These are phyloP conservation scores for Candida montana DNA, from an alignment of 805 yeast species.

Conservation along the genomic window DNA sequence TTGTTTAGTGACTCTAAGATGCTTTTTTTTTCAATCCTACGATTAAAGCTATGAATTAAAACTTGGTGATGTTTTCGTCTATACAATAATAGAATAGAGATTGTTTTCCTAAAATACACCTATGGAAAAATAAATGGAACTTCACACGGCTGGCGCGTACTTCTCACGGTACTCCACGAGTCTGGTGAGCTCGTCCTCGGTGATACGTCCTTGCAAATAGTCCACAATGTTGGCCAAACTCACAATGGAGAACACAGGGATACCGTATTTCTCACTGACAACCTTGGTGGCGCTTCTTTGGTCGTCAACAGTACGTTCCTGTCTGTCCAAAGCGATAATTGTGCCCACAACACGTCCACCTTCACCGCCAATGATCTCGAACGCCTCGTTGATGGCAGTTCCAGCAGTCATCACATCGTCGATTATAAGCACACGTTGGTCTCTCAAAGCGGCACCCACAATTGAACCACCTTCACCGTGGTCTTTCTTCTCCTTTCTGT, in stretches of 20 bases:
- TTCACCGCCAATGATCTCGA: slow-evolving; percentile 63
- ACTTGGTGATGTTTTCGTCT: too few species aligned
- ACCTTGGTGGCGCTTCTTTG: slow-evolving; percentile 75
- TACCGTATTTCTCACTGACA: slow-evolving; percentile 62
- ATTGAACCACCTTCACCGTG: slow-evolving; percentile 98
- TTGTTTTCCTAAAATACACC: too few species aligned
- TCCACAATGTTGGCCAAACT: slow-evolving; percentile 67
- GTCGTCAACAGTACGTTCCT: slow-evolving; percentile 72
- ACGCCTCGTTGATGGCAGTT: slow-evolving; percentile 94
- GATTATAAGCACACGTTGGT: slow-evolving; percentile 73
- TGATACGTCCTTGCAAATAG: slow-evolving; percentile 51
- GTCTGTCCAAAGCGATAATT: slow-evolving; percentile 91
- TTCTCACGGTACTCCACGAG: slow-evolving; percentile 51
- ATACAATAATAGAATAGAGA: too few species aligned
- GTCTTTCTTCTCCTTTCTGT: slow-evolving; percentile 93
- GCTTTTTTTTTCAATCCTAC: too few species aligned
- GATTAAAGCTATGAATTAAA: too few species aligned
- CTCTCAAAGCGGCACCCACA: slow-evolving; percentile 75
- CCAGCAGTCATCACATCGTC: slow-evolving; percentile 99
- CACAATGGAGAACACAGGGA: slow-evolving; percentile 83
- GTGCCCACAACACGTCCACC: slow-evolving; percentile 77
- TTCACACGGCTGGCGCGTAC: slow-evolving; percentile 25
- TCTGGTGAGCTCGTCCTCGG: slow-evolving; percentile 50
- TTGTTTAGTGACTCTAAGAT: too few species aligned
- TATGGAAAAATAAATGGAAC: too few species aligned